A percentile compares a stretch with the other conserved stretches of the same genome.
These are phyloP conservation scores for Erythrobasidium hasegawianum DNA, from an alignment of 1,284 basidiomycete genomes.

Conservation along the genomic window DNA sequence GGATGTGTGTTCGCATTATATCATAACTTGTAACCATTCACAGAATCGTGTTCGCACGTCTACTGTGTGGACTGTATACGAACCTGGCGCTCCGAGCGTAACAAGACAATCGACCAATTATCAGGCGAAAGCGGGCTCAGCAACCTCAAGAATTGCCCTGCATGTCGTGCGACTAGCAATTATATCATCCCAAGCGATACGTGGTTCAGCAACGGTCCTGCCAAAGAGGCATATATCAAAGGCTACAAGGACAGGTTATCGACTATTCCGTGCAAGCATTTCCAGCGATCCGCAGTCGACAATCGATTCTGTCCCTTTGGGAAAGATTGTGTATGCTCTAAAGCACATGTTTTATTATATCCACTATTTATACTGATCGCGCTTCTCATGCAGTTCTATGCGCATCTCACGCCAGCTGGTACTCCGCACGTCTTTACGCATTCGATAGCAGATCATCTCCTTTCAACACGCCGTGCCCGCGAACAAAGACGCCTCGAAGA, in stretches of 20 bases:
- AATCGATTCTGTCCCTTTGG: constrained; percentile 13
- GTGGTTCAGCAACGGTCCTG: neutral
- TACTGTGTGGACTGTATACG: constrained; percentile 13
- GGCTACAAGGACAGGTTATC: constrained; percentile 3
- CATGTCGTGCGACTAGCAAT: neutral
- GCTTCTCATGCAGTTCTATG: neutral
- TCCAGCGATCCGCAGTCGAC: neutral
- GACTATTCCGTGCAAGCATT: constrained; percentile 11
- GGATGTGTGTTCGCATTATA: neutral
- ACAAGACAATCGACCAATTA: neutral
- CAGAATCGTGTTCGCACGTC: constrained; percentile 16
- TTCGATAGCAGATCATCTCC: constrained; percentile 7
- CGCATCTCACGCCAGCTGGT: neutral
- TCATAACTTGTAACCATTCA: neutral
- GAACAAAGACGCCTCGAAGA: constrained; percentile 3
- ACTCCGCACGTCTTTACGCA: constrained; percentile 1
- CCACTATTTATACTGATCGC: neutral
- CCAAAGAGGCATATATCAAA: neutral
- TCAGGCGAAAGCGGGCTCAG: neutral
- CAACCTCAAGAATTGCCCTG: constrained; percentile 6
- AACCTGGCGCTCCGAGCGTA: constrained; percentile 6
- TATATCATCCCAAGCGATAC: neutral
- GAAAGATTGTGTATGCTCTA: constrained; percentile 2
- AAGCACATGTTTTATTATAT: neutral
- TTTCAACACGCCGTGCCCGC: neutral